Evolutionary conservation across 441 rosid species (phyloP).

Genomic region (Populus tomentosa): DNA sequence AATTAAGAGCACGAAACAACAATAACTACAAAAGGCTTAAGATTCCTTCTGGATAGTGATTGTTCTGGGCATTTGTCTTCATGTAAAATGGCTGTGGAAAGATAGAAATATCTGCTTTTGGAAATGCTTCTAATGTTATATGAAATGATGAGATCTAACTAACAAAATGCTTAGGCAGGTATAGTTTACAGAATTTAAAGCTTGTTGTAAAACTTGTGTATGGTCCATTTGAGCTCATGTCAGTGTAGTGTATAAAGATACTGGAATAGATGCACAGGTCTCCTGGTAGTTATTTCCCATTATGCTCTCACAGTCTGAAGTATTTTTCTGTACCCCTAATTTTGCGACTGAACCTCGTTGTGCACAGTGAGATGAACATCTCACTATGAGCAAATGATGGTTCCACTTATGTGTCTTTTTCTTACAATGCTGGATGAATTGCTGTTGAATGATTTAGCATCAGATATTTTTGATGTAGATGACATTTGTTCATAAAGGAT

Average conservation of each 20-base stretch:
- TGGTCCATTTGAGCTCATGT: not conserved
- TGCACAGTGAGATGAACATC: not conserved
- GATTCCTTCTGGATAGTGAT: not conserved
- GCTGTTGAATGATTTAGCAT: not conserved
- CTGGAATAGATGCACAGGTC: not conserved
- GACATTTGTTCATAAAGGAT: slow-evolving; percentile 94
- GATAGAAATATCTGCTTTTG: not conserved
- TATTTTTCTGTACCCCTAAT: not conserved
- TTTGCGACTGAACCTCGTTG: not conserved
- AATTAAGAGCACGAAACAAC: not conserved
- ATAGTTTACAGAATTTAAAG: not conserved
- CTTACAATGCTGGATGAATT: not conserved
- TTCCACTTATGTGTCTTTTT: not conserved
- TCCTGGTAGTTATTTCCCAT: not conserved
- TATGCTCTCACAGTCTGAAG: not conserved
- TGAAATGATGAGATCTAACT: not conserved
- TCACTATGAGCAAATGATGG: not conserved
- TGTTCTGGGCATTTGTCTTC: not conserved
- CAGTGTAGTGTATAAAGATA: not conserved
- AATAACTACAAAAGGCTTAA: not conserved
- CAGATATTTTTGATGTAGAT: slow-evolving; percentile 32
- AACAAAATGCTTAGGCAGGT: not conserved
- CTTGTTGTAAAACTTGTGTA: not conserved
- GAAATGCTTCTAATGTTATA: not conserved
- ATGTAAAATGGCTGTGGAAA: not conserved